These are phyloP conservation scores for Sonneratia alba DNA, from an alignment of 345 rosid genomes.

Conservation along the genomic window DNA sequence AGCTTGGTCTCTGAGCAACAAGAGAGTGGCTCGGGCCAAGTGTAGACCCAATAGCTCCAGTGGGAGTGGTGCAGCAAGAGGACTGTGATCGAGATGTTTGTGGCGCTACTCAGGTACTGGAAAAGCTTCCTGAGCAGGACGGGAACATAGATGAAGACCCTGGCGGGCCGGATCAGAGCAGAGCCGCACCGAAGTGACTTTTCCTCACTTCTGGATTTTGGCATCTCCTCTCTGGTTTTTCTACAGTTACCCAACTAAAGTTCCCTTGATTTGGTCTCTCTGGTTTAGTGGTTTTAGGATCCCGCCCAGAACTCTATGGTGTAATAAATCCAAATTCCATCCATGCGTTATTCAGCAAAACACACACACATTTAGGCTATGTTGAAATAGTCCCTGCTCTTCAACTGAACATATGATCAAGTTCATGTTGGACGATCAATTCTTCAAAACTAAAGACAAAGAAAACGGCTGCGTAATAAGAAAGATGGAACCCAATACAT, in stretches of 20 bases:
- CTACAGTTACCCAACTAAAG: background rate
- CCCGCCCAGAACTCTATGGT: too few relatives aligned
- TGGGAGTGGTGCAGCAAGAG: constrained; percentile 32
- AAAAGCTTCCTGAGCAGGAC: constrained; percentile 5
- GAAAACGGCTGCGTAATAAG: too few relatives aligned
- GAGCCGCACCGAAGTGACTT: background rate
- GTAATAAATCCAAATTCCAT: too few relatives aligned
- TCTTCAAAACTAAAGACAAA: background rate
- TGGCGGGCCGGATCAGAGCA: background rate
- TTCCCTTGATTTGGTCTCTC: too few relatives aligned
- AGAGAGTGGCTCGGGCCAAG: constrained; percentile 30
- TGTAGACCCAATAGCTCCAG: constrained; percentile 21
- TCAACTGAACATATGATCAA: background rate
- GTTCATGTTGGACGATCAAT: too few relatives aligned
- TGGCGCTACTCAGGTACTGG: background rate
- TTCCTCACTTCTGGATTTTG: background rate
- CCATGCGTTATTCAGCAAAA: too few relatives aligned
- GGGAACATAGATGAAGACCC: background rate
- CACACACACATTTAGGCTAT: too few relatives aligned
- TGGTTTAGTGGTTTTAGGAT: too few relatives aligned
- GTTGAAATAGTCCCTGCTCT: background rate
- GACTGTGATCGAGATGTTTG: constrained; percentile 7
- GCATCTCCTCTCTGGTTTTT: background rate
- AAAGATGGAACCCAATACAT: too few relatives aligned
- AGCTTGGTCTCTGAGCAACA: constrained; percentile 46